Conservation (phyloP, 768 basidiomycete genomes). For the Termitomyces sp. region DNA sequence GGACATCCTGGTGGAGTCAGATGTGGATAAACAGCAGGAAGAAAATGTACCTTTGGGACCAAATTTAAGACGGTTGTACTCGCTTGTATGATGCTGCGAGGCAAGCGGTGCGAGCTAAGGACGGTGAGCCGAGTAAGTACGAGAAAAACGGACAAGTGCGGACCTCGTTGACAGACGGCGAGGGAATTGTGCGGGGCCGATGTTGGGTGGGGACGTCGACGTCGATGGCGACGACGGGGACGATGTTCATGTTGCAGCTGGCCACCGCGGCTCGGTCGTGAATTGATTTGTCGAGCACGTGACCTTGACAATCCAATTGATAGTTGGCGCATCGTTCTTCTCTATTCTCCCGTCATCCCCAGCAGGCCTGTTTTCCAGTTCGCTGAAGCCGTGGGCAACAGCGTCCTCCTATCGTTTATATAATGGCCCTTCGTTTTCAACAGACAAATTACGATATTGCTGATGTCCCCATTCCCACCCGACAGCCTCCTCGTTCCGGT, state of each 20-base stretch:
- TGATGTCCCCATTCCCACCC: conserved; percentile 63
- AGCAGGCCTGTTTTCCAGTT: conserved; percentile 21
- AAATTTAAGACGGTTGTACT: conserved; percentile 66
- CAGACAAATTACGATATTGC: conserved; percentile 42
- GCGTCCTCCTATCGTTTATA: conserved; percentile 18
- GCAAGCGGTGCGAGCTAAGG: conserved; percentile 50
- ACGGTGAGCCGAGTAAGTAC: not conserved
- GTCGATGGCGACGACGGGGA: not conserved
- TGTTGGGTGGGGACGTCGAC: not conserved
- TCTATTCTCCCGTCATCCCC: conserved; percentile 1
- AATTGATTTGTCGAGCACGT: not conserved
- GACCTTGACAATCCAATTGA: conserved; percentile 4
- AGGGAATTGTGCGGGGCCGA: not conserved
- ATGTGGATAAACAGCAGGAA: not conserved
- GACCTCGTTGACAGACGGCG: conserved; percentile 2
- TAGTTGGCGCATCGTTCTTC: conserved; percentile 8
- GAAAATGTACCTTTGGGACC: conserved; percentile 33
- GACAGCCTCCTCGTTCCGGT: conserved; percentile 45
- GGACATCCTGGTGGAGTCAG: conserved; percentile 42
- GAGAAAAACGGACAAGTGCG: not conserved
- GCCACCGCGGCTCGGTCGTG: not conserved
- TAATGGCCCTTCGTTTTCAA: conserved; percentile 51
- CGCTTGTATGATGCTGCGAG: conserved; percentile 69
- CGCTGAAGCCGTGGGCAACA: conserved; percentile 11
- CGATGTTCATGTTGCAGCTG: conserved; percentile 4